These are phyloP conservation scores for Mesostigma viride DNA, from an alignment of 139 green algal genomes.

Conservation along the genomic window DNA sequence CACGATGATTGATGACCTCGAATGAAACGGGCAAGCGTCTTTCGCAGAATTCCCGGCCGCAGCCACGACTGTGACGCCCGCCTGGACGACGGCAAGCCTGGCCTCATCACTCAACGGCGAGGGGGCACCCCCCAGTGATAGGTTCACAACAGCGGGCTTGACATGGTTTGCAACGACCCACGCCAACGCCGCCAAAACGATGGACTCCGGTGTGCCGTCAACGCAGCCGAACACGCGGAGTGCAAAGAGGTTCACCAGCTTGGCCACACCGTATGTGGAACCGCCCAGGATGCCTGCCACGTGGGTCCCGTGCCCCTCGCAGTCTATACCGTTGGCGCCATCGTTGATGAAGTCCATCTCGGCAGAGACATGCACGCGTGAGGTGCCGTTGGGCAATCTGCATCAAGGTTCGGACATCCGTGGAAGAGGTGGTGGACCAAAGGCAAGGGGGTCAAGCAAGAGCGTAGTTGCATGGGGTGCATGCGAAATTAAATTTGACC, in stretches of 20 bases:
- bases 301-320: slow-evolving; percentile 22
- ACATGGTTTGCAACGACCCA: not conserved
- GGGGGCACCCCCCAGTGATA: slow-evolving; percentile 22
- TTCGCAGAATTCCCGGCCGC: slow-evolving; percentile 12
- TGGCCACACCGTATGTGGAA: slow-evolving; percentile 17
- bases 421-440: too few species aligned
- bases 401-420: too few species aligned
- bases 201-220: too few species aligned
- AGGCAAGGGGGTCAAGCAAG: too few species aligned
- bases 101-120: too few species aligned
- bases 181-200: slow-evolving; percentile 4
- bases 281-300: slow-evolving; percentile 12
- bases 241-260: slow-evolving; percentile 16
- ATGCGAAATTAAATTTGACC: too few species aligned
- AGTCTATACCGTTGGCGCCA: not conserved
- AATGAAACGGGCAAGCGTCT: not conserved
- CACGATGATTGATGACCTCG: too few species aligned
- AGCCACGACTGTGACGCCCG: slow-evolving; percentile 19
- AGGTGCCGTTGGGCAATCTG: too few species aligned
- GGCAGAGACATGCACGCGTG: too few species aligned
- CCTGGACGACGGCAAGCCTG: slow-evolving; percentile 15
- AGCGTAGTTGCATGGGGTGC: too few species aligned
- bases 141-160: slow-evolving; percentile 8
- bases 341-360: too few species aligned
- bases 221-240: too few species aligned